These are phyloP conservation scores for Sordariomycetes sp. DNA, from an alignment of 2,329 filamentous ascomycete genomes.

Conservation along the genomic window DNA sequence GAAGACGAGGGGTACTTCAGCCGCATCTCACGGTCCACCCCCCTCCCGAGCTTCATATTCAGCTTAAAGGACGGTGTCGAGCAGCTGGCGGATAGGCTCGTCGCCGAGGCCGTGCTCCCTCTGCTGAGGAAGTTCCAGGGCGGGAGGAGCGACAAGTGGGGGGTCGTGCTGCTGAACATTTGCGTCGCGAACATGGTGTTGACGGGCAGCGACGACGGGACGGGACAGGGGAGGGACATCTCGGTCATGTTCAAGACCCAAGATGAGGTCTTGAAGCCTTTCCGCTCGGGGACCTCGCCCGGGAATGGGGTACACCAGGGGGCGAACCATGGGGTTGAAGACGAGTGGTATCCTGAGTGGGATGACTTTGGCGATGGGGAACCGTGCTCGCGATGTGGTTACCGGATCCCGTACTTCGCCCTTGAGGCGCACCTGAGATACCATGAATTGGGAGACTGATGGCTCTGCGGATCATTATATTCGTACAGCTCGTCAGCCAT, in stretches of 20 bases:
- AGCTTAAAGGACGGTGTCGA: constrained; percentile 47
- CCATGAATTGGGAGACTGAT: constrained; percentile 25
- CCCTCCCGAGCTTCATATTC: constrained; percentile 67
- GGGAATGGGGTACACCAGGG: constrained; percentile 9
- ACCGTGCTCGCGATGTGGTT: constrained; percentile 37
- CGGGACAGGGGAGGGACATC: constrained; percentile 63
- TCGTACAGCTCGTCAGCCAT: background rate
- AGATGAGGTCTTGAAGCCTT: constrained; percentile 57
- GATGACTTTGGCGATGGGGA: constrained; percentile 17
- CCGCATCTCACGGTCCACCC: constrained; percentile 64
- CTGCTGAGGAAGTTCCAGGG: constrained; percentile 68
- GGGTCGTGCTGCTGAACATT: constrained; percentile 75
- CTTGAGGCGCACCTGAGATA: constrained; percentile 45
- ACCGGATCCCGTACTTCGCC: constrained; percentile 45
- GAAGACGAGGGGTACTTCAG: constrained; percentile 48
- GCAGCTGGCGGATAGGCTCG: constrained; percentile 54
- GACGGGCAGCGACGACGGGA: constrained; percentile 35
- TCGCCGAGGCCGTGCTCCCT: constrained; percentile 55
- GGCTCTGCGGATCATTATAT: background rate
- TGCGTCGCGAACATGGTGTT: constrained; percentile 77
- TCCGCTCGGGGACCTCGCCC: constrained; percentile 27
- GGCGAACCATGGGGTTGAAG: constrained; percentile 16
- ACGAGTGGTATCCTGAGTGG: constrained; percentile 9
- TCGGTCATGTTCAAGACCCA: constrained; percentile 72
- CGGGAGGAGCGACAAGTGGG: constrained; percentile 57